Evolutionary conservation across 2,329 filamentous ascomycete species (phyloP).

Genomic region (Xylaria sp.): DNA sequence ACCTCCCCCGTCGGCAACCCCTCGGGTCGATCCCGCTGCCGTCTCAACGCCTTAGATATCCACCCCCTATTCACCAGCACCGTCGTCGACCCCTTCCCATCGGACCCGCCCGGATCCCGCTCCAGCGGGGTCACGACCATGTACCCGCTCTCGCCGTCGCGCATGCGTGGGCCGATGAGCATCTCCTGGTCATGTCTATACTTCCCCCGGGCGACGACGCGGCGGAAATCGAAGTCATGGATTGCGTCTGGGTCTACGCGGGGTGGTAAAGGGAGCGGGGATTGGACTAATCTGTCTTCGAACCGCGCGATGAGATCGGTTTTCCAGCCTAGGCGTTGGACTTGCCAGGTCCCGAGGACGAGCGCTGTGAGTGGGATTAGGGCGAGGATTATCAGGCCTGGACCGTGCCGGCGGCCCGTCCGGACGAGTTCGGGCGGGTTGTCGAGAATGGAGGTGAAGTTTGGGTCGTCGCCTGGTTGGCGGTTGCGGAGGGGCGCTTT

Average conservation of each 20-base stretch:
- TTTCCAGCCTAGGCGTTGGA: conserved; percentile 93
- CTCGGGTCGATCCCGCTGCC: conserved; percentile 70
- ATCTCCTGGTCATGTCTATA: conserved; percentile 94
- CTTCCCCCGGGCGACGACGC: conserved; percentile 78
- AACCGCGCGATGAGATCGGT: conserved; percentile 89
- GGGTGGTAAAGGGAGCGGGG: conserved; percentile 86
- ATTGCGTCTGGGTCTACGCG: conserved; percentile 84
- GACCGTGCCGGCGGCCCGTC: conserved; percentile 76
- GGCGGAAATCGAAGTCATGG: conserved; percentile 89
- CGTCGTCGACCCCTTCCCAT: conserved; percentile 55
- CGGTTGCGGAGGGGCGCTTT: conserved; percentile 49
- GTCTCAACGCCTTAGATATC: conserved; percentile 81
- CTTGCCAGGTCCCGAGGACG: conserved; percentile 91
- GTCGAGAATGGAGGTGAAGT: conserved; percentile 88
- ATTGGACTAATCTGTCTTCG: conserved; percentile 89
- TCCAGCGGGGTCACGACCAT: conserved; percentile 93
- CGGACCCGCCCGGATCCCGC: conserved; percentile 58
- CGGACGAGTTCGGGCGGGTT: conserved; percentile 84
- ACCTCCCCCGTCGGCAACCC: conserved; percentile 78
- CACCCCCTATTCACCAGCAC: conserved; percentile 92
- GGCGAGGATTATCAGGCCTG: conserved; percentile 82
- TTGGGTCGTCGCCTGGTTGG: conserved; percentile 75
- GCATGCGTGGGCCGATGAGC: conserved; percentile 90
- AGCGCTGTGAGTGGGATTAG: conserved; percentile 94
- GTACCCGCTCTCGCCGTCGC: conserved; percentile 90